Conservation (phyloP, 768 basidiomycete species). For the Amanita subjunquillea region DNA sequence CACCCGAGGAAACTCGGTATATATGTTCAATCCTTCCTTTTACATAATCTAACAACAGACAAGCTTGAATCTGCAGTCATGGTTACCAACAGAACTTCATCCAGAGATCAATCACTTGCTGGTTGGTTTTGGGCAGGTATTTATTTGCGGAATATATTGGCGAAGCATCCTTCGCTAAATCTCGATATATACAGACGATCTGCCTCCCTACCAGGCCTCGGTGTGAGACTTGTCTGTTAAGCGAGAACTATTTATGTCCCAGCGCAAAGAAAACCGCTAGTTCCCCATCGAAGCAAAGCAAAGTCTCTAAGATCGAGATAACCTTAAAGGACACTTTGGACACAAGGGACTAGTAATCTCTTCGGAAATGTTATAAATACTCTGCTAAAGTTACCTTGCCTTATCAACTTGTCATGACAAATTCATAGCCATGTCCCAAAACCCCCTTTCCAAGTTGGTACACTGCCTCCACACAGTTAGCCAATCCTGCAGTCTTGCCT, state of each 20-base stretch:
- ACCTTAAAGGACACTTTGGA: slow-evolving; percentile 22
- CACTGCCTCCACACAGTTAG: slow-evolving; percentile 64
- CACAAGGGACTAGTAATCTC: neutral
- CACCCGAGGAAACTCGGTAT: slow-evolving; percentile 81
- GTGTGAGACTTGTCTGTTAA: slow-evolving; percentile 56
- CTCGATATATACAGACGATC: slow-evolving; percentile 33
- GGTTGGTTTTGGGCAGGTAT: slow-evolving; percentile 80
- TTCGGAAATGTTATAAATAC: neutral
- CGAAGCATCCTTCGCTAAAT: neutral
- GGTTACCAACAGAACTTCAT: slow-evolving; percentile 69
- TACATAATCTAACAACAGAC: neutral
- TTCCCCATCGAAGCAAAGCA: slow-evolving; percentile 15
- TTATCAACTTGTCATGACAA: neutral
- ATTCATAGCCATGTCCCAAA: slow-evolving; percentile 67
- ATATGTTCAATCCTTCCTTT: slow-evolving; percentile 1
- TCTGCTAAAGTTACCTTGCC: neutral
- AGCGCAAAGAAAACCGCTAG: slow-evolving; percentile 32
- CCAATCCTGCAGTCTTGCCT: slow-evolving; percentile 53
- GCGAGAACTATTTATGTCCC: slow-evolving; percentile 48
- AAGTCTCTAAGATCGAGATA: slow-evolving; percentile 17
- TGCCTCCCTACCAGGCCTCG: slow-evolving; percentile 58
- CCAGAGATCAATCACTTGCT: slow-evolving; percentile 71
- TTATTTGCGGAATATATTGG: slow-evolving; percentile 13
- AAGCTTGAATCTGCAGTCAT: slow-evolving; percentile 73
- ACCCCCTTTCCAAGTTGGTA: slow-evolving; percentile 67